phyloP scores from a whole-genome alignment of 2,329 filamentous ascomycete species.

The Colletotrichum lindemuthianum region DNA sequence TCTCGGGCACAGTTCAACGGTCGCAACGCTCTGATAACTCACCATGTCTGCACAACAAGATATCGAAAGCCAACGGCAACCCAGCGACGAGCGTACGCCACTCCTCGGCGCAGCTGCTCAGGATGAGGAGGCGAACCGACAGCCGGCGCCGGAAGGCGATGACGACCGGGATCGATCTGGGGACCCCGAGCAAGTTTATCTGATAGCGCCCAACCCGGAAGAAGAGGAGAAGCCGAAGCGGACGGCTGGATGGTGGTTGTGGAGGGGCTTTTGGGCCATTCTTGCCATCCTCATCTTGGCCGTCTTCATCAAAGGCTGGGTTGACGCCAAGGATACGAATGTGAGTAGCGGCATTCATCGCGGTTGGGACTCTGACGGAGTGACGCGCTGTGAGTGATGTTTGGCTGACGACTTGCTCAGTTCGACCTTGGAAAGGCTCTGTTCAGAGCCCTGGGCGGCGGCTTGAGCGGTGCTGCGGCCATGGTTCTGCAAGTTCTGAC shows the following conservation, averaged over 20 bases:
- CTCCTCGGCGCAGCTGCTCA: conserved; percentile 34
- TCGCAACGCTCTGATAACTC: background rate
- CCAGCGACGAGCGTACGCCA: conserved; percentile 38
- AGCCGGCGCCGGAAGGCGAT: conserved; percentile 18
- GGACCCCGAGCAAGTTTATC: conserved; percentile 28
- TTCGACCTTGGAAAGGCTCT: conserved; percentile 57
- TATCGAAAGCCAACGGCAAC: conserved; percentile 21
- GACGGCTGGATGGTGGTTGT: conserved; percentile 44
- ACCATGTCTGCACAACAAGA: conserved; percentile 22
- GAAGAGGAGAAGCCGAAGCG: conserved; percentile 17
- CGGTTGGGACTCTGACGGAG: background rate
- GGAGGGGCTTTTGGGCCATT: conserved; percentile 50
- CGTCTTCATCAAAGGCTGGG: conserved; percentile 56
- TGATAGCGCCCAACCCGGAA: conserved; percentile 8
- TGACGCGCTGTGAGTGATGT: background rate
- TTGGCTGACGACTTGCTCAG: conserved; percentile 38
- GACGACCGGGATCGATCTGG: conserved; percentile 10
- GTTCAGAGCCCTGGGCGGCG: conserved; percentile 55
- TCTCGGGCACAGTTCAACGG: background rate
- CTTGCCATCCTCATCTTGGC: conserved; percentile 44
- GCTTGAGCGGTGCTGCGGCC: conserved; percentile 57
- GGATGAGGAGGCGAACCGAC: conserved; percentile 8
- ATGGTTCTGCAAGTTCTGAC: conserved; percentile 60
- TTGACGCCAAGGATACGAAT: conserved; percentile 54
- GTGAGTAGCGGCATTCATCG: conserved; percentile 41